These are phyloP conservation scores for Leptosphaerulina australis DNA, from an alignment of 2,329 filamentous ascomycete species.

Conservation along the genomic window DNA sequence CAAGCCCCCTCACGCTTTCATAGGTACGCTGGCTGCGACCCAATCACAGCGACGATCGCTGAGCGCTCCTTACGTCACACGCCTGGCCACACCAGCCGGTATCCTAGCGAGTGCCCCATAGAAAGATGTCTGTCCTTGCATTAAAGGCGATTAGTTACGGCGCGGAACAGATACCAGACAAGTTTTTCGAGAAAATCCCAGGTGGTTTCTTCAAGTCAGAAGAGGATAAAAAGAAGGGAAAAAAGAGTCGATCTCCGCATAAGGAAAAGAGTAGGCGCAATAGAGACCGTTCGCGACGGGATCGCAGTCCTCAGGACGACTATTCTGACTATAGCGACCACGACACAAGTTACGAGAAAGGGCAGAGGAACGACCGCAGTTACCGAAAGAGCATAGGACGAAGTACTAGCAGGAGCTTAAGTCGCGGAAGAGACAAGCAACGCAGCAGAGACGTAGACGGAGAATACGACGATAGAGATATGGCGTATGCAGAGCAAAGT, in stretches of 20 bases:
- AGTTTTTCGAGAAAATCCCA: slow-evolving; percentile 46
- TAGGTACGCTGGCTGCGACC: slow-evolving; percentile 24
- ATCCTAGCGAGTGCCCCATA: slow-evolving; percentile 30
- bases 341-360: slow-evolving; percentile 42
- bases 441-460: slow-evolving; percentile 35
- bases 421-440: slow-evolving; percentile 36
- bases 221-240: slow-evolving; percentile 37
- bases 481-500: slow-evolving; percentile 38
- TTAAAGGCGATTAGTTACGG: slow-evolving; percentile 49
- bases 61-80: slow-evolving; percentile 42
- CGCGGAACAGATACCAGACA: slow-evolving; percentile 49
- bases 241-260: slow-evolving; percentile 25
- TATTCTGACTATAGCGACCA: slow-evolving; percentile 39
- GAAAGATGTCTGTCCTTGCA: slow-evolving; percentile 45
- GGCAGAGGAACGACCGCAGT: slow-evolving; percentile 30
- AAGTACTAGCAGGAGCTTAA: slow-evolving; percentile 32
- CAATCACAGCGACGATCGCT: slow-evolving; percentile 40
- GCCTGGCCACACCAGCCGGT: slow-evolving; percentile 25
- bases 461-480: slow-evolving; percentile 31
- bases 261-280: slow-evolving; percentile 24
- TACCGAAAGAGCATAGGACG: slow-evolving; percentile 37
- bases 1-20: slow-evolving; percentile 26
- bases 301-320: slow-evolving; percentile 34
- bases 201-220: slow-evolving; percentile 46
- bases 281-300: slow-evolving; percentile 33